Conservation (phyloP, 2,329 filamentous ascomycete genomes). For the Thermomyces lanuginosus region DNA sequence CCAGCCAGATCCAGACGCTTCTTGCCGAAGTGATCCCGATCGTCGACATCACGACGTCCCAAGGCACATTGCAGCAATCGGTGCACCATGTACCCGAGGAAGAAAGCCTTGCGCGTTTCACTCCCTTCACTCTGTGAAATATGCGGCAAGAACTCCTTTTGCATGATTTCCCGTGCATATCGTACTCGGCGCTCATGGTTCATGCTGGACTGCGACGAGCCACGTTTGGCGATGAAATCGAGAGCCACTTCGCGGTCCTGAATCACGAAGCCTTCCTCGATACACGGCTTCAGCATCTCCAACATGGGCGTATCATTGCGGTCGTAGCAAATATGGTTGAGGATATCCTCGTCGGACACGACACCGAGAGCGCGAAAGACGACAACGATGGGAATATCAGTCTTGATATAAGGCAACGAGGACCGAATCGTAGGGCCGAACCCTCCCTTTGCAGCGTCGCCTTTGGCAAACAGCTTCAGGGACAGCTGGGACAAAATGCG, state of each 20-base stretch:
- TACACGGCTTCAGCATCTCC: conserved; percentile 91
- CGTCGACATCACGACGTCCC: conserved; percentile 83
- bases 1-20: conserved; percentile 93
- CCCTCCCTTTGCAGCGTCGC: conserved; percentile 59
- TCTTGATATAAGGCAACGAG: conserved; percentile 83
- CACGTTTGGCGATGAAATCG: conserved; percentile 90
- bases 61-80: conserved; percentile 84
- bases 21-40: conserved; percentile 97
- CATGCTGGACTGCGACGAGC: conserved; percentile 52
- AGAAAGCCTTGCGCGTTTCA: conserved; percentile 92
- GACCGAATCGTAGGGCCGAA: conserved; percentile 81
- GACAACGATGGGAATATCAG: conserved; percentile 82
- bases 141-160: conserved; percentile 91
- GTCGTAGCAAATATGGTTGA: conserved; percentile 96
- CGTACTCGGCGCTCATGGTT: conserved; percentile 76
- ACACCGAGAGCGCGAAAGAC: conserved; percentile 92
- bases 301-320: conserved; percentile 91
- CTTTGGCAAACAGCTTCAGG: conserved; percentile 78
- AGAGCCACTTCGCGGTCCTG: conserved; percentile 89
- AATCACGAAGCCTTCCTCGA: conserved; percentile 91
- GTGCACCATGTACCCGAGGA: conserved; percentile 97
- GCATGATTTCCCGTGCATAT: conserved; percentile 83
- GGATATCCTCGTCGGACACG: conserved; percentile 92
- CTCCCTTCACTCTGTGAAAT: conserved; percentile 91
- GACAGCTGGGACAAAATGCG: conserved; percentile 83